Conservation (phyloP, 2,329 filamentous ascomycete species). For the Colletotrichum sp. region DNA sequence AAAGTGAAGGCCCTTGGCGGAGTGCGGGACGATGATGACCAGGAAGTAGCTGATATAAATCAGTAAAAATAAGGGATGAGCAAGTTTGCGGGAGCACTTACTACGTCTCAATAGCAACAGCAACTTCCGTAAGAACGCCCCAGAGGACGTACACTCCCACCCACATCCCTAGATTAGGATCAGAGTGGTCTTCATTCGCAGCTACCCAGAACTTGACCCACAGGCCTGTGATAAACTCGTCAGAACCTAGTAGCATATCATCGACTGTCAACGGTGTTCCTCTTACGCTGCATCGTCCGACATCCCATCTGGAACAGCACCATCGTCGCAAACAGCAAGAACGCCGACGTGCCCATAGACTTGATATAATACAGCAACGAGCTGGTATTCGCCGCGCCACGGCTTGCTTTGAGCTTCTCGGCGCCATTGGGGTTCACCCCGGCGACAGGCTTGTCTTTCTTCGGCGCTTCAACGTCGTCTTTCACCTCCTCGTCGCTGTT, state of each 20-base stretch:
- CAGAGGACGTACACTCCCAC: slow-evolving; percentile 4
- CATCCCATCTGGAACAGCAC: not conserved
- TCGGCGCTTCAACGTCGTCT: not conserved
- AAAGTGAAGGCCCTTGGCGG: slow-evolving; percentile 15
- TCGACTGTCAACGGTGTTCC: not conserved
- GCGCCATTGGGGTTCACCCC: fast-evolving
- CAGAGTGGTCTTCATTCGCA: not conserved
- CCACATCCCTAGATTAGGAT: not conserved
- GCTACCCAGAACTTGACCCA: slow-evolving; percentile 17
- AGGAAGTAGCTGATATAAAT: not conserved
- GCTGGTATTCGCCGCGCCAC: not conserved
- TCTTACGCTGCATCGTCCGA: slow-evolving; percentile 1
- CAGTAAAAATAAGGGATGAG: fast-evolving
- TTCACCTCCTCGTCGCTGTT: not conserved
- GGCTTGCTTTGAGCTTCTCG: not conserved
- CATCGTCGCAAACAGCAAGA: not conserved
- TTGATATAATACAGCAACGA: slow-evolving; percentile 3
- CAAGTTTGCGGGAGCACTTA: not conserved
- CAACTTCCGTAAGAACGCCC: not conserved
- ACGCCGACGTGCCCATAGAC: not conserved
- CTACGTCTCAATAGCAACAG: not conserved
- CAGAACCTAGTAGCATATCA: not conserved
- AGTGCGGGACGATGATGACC: slow-evolving; percentile 4
- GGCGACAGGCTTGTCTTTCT: not conserved
- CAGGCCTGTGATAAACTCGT: not conserved